Base-by-base conservation (phyloP, 2,329 filamentous ascomycete genomes). In the Ophiocordyceps camponoti-floridani region DNA sequence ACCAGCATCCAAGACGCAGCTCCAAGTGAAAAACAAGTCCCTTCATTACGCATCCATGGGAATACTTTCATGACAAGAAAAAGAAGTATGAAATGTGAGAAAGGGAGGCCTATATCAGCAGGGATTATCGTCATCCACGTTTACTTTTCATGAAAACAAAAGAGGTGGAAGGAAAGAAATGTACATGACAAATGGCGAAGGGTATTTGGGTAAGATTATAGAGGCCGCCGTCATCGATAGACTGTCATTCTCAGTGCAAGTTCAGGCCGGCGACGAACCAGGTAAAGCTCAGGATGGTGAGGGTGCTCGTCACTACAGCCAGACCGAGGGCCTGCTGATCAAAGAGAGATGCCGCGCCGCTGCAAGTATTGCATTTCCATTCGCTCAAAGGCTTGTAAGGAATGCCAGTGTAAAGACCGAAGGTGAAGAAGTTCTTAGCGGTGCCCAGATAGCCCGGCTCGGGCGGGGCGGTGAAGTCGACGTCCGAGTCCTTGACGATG, bases 211-310 rank as follows among this genome's bases (percentile, higher is more conserved):
- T 4, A 8, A 30, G 28, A 30, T 30, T 30, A 28, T 18, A 27
- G 7, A 28, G 14, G 13, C 14, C 23, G 40, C 9, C 13, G 18
- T 27, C 13, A 26, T 27, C 23, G 23, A 23, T 28, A 41, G 19
- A 26, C 23, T 18, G n/a, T 16, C 16, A 38, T 4, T 18, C 38
- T 41, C 48, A 61, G 41, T 65, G 55, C 33, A 63, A 53, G 9
- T 59, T 63, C 11, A 74, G 54, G 2, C 75, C 74, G 23, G 64
- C 64, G 35, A 78, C 73, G 51, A 79, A 79, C 75, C 75, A 79
- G 28, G 75, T 78, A 50, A 80, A 79, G 55, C 71, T 75, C 28
- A 73, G 50, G 4, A 79, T 62, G 1, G 75, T 79, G 40, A 76
- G 55, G 30, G 70, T 43, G 51, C 69, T 67, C 70, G 78, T 77